phyloP scores from a whole-genome alignment of 305 asterid genomes.

The Fraxinus floribunda region DNA sequence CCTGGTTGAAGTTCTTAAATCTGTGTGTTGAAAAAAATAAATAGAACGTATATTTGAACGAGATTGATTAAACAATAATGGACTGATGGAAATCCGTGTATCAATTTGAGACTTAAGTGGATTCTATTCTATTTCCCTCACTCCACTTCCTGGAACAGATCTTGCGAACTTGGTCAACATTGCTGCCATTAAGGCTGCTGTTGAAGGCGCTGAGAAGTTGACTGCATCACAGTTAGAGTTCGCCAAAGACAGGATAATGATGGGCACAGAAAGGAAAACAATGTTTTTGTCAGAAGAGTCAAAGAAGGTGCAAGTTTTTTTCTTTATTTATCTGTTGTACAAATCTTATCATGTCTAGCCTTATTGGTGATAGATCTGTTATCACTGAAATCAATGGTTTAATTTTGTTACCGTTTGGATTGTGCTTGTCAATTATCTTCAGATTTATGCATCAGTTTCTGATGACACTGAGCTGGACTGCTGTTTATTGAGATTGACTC shows the following conservation, averaged over 20 bases:
- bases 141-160: constrained; percentile 49
- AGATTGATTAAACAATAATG: background rate
- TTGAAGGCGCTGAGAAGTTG: constrained; percentile 94
- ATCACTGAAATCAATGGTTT: background rate
- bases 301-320: constrained; percentile 48
- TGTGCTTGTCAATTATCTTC: background rate
- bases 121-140: constrained; percentile 20
- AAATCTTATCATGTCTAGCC: background rate
- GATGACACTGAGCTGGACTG: background rate
- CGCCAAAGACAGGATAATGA: constrained; percentile 94
- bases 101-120: background rate
- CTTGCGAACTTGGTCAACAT: constrained; percentile 95
- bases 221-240: constrained; percentile 77
- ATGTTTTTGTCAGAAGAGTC: constrained; percentile 90
- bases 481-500: background rate
- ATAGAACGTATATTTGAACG: background rate
- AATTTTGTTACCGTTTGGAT: background rate
- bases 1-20: background rate
- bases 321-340: constrained; percentile 1
- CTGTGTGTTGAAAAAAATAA: background rate
- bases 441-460: background rate
- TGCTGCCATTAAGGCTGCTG: constrained; percentile 98
- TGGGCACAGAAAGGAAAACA: constrained; percentile 98
- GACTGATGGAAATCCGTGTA: background rate
- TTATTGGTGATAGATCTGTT: background rate